These are phyloP conservation scores for Neodidymelliopsis sp. DNA, from an alignment of 2,329 filamentous ascomycete genomes.

Conservation along the genomic window DNA sequence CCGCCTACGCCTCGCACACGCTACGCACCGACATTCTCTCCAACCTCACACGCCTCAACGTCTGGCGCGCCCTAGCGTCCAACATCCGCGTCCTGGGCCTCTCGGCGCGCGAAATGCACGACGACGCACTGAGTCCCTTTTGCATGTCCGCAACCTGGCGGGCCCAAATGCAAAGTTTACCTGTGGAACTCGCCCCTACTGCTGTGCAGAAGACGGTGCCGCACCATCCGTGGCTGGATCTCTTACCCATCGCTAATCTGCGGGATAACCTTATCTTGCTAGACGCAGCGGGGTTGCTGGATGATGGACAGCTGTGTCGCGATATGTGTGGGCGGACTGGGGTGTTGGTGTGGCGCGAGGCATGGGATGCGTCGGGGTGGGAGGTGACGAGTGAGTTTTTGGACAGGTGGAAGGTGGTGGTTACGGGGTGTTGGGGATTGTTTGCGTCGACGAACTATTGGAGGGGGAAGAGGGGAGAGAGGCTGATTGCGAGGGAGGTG, in stretches of 20 bases:
- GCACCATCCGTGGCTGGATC: slow-evolving; percentile 64
- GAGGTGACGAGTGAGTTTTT: slow-evolving; percentile 8
- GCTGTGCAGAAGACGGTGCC: slow-evolving; percentile 55
- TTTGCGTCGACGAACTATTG: slow-evolving; percentile 8
- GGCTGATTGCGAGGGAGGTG: not conserved
- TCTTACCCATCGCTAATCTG: slow-evolving; percentile 63
- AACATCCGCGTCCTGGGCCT: slow-evolving; percentile 14
- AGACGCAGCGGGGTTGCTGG: slow-evolving; percentile 4
- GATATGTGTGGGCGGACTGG: slow-evolving; percentile 2
- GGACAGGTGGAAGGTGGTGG: slow-evolving; percentile 1
- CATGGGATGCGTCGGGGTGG: slow-evolving; percentile 11
- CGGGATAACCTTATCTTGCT: slow-evolving; percentile 57
- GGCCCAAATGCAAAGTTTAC: not conserved
- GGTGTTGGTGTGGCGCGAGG: slow-evolving; percentile 6
- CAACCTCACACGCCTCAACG: slow-evolving; percentile 11
- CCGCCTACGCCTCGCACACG: not conserved
- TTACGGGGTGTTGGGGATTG: slow-evolving; percentile 3
- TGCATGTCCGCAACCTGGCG: not conserved
- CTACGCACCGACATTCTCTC: slow-evolving; percentile 5
- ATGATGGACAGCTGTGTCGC: slow-evolving; percentile 5
- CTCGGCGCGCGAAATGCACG: slow-evolving; percentile 8
- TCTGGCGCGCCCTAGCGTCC: slow-evolving; percentile 2
- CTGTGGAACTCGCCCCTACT: slow-evolving; percentile 56
- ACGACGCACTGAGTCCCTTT: slow-evolving; percentile 8
- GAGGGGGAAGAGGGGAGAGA: slow-evolving; percentile 8